Evolutionary conservation across 164 flowering plant genomes (phyloP), one percentile per base, ranked within the genome.

Genomic region (Annona squamosa): DNA sequence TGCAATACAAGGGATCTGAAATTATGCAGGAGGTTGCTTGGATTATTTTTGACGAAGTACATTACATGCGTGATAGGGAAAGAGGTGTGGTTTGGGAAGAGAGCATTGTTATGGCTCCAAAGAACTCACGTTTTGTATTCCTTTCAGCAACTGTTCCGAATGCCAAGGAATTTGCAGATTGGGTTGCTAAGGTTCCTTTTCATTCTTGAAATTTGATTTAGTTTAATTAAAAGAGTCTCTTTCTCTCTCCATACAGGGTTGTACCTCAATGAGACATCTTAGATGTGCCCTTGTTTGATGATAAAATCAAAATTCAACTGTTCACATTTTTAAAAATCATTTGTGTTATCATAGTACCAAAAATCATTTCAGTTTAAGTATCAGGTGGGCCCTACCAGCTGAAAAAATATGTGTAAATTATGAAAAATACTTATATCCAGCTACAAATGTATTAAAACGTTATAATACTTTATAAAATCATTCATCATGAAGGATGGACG

Each of bases 51-150:
- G 98, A 95, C 80, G 99, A 95, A 81, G 98, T 95, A 42, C 99
- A 96, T 85, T 96, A 96, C 82, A 93, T 96, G 99, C 97, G 98
- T 80, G 99, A 96, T 77, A 78, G 90, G 70, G 99, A 96, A 79
- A 86, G 99, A 81, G 99, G 99, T 79, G 99, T 96, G 37, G 99
- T 96, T 1, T 96, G 99, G 98, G 99, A 93, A 82, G 99, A 96
- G 75, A 96, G 99, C 76, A 96, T 96, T 73, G 97, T 96, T 16
- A 93, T 96, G 99, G 91, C 98, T 18, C 99, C 99, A 10, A 93
- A 89, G 81, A 93, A 96, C 70, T 85, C 97, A 17, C 84, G 94
- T 19, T 92, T 96, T 83, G 99, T 96, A 2, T 93, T 93, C 77
- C 91, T 96, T 18, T 96, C 99, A 6, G 99, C 99, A 26, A 96